Base-by-base conservation (phyloP, 164 flowering plant species). In the Dillenia turbinata region DNA sequence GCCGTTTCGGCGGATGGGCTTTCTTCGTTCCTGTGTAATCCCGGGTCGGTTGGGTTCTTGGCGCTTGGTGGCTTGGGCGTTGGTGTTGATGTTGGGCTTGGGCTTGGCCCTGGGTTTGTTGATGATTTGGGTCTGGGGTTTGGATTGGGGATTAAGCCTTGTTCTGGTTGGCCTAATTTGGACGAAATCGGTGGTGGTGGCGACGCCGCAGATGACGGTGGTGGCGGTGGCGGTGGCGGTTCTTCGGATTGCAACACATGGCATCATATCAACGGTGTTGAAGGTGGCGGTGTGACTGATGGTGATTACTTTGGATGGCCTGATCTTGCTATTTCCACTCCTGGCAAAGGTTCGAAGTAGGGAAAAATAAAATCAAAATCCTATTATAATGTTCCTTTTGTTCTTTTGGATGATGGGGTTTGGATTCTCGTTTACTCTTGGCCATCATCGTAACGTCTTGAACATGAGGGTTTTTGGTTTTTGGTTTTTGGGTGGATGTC, bases 271-370 rank as follows among this genome's bases (percentile, higher is more conserved):
- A 52, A 52, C 16, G 74, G 62, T 15, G 69, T 22, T 9, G 64
- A 63, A 9, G 63, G 48, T 10, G 57, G 66, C 6, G 72, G 66
- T 5, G 60, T 58, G n/a, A 70, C 44, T 10, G 81, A 65, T 22
- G 82, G 72, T 9, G 83, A 79, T 57, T 74, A 73, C 72, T 79
- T 69, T 52, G 52, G 61, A 15, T 83, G 85, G 83, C 79, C 87
- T 12, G 82, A 81, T 24, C 84, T 81, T 51, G 79, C 82, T 8
- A 77, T 81, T 56, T 77, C 85, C 52, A 70, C 70, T 40, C 71
- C 76, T 9, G 80, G 75, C 10, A 73, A 75, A 16, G 70, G 73
- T 10, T 49, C 77, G 65, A 76, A 72, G 68, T 63, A 9, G 16
- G 16, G 13, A 44, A 14, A 46, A 48, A 47, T 22, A 50, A 59